phyloP scores from a whole-genome alignment of 225 moss, liverwort and hornwort species.

The Marchantia paleacea region DNA sequence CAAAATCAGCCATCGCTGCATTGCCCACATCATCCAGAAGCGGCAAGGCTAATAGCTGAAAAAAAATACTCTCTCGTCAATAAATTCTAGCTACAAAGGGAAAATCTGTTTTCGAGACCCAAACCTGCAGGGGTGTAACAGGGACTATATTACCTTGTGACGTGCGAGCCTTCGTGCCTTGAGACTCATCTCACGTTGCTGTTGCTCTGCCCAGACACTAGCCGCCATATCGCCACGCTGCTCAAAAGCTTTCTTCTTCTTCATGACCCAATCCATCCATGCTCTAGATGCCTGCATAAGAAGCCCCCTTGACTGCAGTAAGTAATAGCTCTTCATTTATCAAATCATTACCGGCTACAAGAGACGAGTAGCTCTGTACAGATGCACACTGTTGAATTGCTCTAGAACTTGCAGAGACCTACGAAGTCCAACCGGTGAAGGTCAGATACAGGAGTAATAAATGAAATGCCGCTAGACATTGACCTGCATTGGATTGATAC shows the following conservation, averaged over 20 bases:
- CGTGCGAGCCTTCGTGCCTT: slow-evolving; percentile 87
- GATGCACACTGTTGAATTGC: not conserved
- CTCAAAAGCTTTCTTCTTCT: slow-evolving; percentile 95
- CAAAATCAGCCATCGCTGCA: too few species aligned
- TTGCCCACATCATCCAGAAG: too few species aligned
- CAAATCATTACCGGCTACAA: not conserved
- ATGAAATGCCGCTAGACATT: slow-evolving; percentile 9
- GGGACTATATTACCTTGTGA: slow-evolving; percentile 54
- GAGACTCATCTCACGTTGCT: slow-evolving; percentile 84
- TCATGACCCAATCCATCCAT: slow-evolving; percentile 99
- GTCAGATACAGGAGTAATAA: not conserved
- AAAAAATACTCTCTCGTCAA: too few species aligned
- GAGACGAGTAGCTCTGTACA: not conserved
- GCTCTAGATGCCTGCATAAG: slow-evolving; percentile 75
- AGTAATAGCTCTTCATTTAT: not conserved
- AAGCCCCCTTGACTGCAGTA: not conserved
- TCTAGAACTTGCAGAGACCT: not conserved
- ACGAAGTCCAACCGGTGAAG: not conserved
- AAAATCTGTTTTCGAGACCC: too few species aligned
- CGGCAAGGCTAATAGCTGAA: too few species aligned
- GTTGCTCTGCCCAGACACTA: slow-evolving; percentile 97
- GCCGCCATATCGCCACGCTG: slow-evolving; percentile 98
- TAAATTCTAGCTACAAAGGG: too few species aligned
- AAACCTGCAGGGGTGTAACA: not conserved
- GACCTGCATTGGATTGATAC: slow-evolving; percentile 88